Evolutionary conservation across 108 stramenopile genomes (phyloP), one percentile per base, ranked within the genome.

Genomic region (Chaetoceros tenuissimus): DNA sequence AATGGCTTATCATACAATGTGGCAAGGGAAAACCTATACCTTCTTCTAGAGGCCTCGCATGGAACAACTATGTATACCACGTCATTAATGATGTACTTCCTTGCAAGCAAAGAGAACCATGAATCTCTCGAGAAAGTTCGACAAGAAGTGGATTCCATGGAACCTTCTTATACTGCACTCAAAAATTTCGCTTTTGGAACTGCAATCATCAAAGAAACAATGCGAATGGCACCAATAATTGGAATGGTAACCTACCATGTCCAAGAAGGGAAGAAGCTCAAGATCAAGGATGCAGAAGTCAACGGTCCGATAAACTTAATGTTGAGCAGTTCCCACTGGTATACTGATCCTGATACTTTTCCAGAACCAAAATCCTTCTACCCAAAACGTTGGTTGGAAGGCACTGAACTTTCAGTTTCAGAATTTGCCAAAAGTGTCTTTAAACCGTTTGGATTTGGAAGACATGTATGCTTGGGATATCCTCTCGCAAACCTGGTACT

Each of bases 401-500:
- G n/a, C n/a, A n/a, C n/a, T 40, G 29, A 19, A 28, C 18, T 63
- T 25, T 13, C 34, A 28, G 59, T 59, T 16, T 26, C 31, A 1
- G 54, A 67, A 16, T 29, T 31, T 24, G 66, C 59, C 0, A 28
- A 48, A 5, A 24, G 7, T 0, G 31, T 59, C 28, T 67, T 45
- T 30, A 20, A 17, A 50, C 66, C 66, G 3, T 67, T 67, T 46
- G 66, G 66, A 5, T 22, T 34, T n/a, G 66, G 66, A 18, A 8
- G 44, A 10, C 66, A 67, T 24, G 17, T 67, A 21, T 67, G 66
- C 24, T 46, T 67, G 25, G 66, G 66, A 23, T 60, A 52, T 47
- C 48, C 48, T 3, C 43, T 67, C 19, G 66, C 66, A 19, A 51
- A 53, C 16, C 16, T 67, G 13, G 66, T 60, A 13, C 34, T 67